Evolutionary conservation across 116 monocot genomes (phyloP).

Genomic region (Phalaenopsis hybrid): DNA sequence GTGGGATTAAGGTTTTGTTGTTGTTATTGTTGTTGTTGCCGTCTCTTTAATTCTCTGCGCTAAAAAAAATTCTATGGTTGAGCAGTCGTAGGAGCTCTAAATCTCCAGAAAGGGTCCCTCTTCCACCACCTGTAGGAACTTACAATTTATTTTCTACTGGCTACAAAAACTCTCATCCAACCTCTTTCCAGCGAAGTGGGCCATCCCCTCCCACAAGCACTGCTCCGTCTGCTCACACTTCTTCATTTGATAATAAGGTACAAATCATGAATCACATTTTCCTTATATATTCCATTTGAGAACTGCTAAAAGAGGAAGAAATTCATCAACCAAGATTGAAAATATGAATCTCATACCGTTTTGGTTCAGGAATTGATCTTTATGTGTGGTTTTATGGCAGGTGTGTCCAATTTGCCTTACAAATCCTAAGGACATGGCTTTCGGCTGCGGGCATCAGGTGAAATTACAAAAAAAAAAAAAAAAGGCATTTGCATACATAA

Average conservation of each 20-base stretch:
- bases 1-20: too few species aligned
- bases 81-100: conserved; percentile 17
- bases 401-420: conserved; percentile 77
- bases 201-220: conserved; percentile 29
- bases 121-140: conserved; percentile 57
- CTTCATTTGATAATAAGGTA: conserved; percentile 46
- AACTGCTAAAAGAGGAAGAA: neutral
- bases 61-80: neutral
- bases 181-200: conserved; percentile 23
- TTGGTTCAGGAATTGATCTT: neutral
- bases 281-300: neutral
- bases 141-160: conserved; percentile 19
- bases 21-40: too few species aligned
- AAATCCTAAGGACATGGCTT: conserved; percentile 66
- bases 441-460: conserved; percentile 93
- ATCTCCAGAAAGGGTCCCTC: conserved; percentile 59
- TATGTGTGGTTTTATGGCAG: conserved; percentile 26
- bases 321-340: neutral
- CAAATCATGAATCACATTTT: neutral
- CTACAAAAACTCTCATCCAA: conserved; percentile 20
- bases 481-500: too few species aligned
- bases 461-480: neutral
- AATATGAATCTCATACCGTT: neutral
- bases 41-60: too few species aligned
- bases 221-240: conserved; percentile 22